phyloP scores from a whole-genome alignment of 2,329 filamentous ascomycete species.

The Aureobasidium uvarum region DNA sequence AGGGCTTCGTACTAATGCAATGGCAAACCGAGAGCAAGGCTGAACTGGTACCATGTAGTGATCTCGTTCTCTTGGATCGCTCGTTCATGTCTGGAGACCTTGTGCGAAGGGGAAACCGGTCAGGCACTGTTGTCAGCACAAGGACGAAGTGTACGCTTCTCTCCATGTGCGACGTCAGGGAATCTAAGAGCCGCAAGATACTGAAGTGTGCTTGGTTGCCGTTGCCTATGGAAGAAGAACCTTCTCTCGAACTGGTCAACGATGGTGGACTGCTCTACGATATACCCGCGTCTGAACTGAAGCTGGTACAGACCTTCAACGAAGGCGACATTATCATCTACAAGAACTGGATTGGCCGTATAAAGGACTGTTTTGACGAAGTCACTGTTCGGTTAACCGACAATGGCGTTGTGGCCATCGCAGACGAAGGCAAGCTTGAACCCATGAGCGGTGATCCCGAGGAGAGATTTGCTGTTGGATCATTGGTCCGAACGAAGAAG shows the following conservation, averaged over 20 bases:
- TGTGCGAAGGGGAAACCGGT: conserved; percentile 53
- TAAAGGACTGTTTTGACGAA: conserved; percentile 51
- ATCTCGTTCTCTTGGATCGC: conserved; percentile 54
- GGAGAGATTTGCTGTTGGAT: conserved; percentile 45
- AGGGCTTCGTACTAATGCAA: conserved; percentile 52
- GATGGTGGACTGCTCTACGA: conserved; percentile 30
- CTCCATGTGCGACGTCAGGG: conserved; percentile 34
- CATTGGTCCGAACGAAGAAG: conserved; percentile 53
- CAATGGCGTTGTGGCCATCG: conserved; percentile 54
- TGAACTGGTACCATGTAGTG: conserved; percentile 35
- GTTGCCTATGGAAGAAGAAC: conserved; percentile 25
- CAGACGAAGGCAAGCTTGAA: conserved; percentile 44
- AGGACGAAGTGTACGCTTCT: conserved; percentile 48
- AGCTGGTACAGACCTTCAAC: conserved; percentile 41
- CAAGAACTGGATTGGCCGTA: conserved; percentile 56
- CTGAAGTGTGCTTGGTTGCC: conserved; percentile 27
- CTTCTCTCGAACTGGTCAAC: conserved; percentile 10
- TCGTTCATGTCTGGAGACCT: conserved; percentile 55
- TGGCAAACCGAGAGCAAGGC: conserved; percentile 44
- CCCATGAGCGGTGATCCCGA: conserved; percentile 30
- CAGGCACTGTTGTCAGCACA: conserved; percentile 55
- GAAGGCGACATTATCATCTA: conserved; percentile 56
- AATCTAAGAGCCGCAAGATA: conserved; percentile 16
- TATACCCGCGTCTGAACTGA: conserved; percentile 37
- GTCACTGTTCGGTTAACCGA: conserved; percentile 54